Evolutionary conservation across 2,329 filamentous ascomycete genomes (phyloP).

Genomic region (Aspergillus sp.): DNA sequence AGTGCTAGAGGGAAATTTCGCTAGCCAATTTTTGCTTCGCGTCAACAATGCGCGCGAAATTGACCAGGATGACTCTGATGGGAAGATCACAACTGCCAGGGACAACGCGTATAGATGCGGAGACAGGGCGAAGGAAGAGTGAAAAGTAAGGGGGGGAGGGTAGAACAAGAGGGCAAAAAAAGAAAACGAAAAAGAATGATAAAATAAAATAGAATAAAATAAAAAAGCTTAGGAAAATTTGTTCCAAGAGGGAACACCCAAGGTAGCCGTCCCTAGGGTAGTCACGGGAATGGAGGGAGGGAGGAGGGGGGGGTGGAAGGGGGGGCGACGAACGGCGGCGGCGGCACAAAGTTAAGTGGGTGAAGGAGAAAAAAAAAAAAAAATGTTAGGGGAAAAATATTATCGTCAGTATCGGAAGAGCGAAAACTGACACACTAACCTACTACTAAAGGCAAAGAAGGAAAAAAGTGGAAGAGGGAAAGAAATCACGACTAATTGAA

Average conservation of each 20-base stretch:
- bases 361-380: slow-evolving; percentile 12
- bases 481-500: slow-evolving; percentile 18
- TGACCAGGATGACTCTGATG: slow-evolving; percentile 23
- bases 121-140: slow-evolving; percentile 11
- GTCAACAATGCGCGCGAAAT: slow-evolving; percentile 33
- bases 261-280: slow-evolving; percentile 19
- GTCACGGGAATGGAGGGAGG: slow-evolving; percentile 29
- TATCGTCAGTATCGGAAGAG: slow-evolving; percentile 15
- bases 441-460: slow-evolving; percentile 9
- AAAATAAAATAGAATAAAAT: slow-evolving; percentile 20
- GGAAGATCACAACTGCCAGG: slow-evolving; percentile 22
- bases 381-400: slow-evolving; percentile 7
- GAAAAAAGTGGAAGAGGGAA: slow-evolving; percentile 15
- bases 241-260: slow-evolving; percentile 21
- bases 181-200: slow-evolving; percentile 18
- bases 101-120: slow-evolving; percentile 18
- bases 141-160: slow-evolving; percentile 20
- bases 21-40: slow-evolving; percentile 37
- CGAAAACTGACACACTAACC: slow-evolving; percentile 9
- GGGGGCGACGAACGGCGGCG: slow-evolving; percentile 24
- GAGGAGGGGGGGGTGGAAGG: slow-evolving; percentile 9
- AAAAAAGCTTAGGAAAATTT: slow-evolving; percentile 12
- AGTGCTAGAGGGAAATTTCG: slow-evolving; percentile 27
- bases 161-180: slow-evolving; percentile 14
- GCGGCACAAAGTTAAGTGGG: slow-evolving; percentile 22